A percentile compares a stretch with the other conserved stretches of the same genome.
Conservation (phyloP, 1,284 basidiomycete species). For the Chalciporus sp. region DNA sequence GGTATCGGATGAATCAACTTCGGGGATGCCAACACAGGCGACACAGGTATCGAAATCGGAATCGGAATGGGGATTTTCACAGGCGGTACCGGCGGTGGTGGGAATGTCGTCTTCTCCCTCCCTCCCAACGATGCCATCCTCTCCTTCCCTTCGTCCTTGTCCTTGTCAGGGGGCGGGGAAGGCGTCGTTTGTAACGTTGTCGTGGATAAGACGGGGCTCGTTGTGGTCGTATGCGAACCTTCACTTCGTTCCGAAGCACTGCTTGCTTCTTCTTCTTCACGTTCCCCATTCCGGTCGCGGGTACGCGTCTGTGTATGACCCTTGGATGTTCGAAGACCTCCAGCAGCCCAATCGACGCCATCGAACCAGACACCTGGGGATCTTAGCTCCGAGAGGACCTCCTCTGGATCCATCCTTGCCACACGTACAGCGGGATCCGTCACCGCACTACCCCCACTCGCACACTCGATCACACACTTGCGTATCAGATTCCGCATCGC, state of each 20-base stretch:
- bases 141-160: slow-evolving; percentile 22
- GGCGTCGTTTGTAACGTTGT: slow-evolving; percentile 74
- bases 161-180: slow-evolving; percentile 59
- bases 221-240: slow-evolving; percentile 59
- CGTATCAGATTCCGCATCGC: slow-evolving; percentile 69
- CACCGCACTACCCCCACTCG: slow-evolving; percentile 26
- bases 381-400: slow-evolving; percentile 56
- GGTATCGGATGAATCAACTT: slow-evolving; percentile 64
- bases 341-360: slow-evolving; percentile 58
- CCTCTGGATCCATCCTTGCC: slow-evolving; percentile 58
- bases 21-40: slow-evolving; percentile 60
- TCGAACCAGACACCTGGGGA: slow-evolving; percentile 67
- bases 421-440: slow-evolving; percentile 47
- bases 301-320: neutral
- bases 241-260: slow-evolving; percentile 49
- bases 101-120: neutral
- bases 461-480: slow-evolving; percentile 61
- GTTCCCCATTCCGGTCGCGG: slow-evolving; percentile 32
- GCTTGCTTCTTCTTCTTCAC: slow-evolving; percentile 43
- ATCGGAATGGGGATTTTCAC: slow-evolving; percentile 5
- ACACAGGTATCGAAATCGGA: slow-evolving; percentile 46
- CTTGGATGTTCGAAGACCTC: slow-evolving; percentile 13
- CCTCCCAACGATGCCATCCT: neutral
- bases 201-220: slow-evolving; percentile 75
- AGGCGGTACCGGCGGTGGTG: too few relatives aligned